phyloP scores from a whole-genome alignment of 345 rosid species.

The Sisymbrium altissimum region DNA sequence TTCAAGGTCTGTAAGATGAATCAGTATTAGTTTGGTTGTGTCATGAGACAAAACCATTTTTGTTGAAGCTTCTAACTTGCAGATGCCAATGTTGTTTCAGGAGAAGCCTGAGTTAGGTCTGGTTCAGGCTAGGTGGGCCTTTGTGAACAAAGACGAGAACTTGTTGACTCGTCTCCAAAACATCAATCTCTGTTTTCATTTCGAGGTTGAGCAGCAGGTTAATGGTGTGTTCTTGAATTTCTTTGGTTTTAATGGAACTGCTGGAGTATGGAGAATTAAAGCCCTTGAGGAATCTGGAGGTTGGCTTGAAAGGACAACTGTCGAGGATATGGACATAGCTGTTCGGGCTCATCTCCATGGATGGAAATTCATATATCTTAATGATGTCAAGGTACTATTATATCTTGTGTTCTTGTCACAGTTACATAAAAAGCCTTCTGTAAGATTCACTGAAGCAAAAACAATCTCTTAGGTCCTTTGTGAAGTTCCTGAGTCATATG shows the following conservation, averaged over 20 bases:
- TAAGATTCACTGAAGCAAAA: neutral
- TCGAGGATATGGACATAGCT: conserved; percentile 87
- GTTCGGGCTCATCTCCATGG: conserved; percentile 88
- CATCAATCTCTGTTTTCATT: conserved; percentile 74
- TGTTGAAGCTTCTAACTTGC: neutral
- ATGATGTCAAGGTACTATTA: conserved; percentile 64
- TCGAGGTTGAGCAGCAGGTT: conserved; percentile 84
- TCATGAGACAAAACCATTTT: neutral
- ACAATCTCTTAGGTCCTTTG: conserved; percentile 56
- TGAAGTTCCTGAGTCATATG: conserved; percentile 84
- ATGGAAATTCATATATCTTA: conserved; percentile 77
- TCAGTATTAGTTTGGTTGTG: neutral
- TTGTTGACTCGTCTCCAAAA: conserved; percentile 80
- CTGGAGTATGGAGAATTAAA: conserved; percentile 83
- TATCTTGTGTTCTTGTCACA: neutral
- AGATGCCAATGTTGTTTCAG: conserved; percentile 37
- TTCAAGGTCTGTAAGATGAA: conserved; percentile 52
- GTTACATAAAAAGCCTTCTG: neutral
- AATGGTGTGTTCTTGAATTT: conserved; percentile 71
- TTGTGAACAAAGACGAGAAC: conserved; percentile 82
- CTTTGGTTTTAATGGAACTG: conserved; percentile 91
- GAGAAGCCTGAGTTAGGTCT: conserved; percentile 62
- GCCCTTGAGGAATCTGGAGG: conserved; percentile 87
- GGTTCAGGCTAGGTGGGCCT: conserved; percentile 83
- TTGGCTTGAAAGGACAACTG: conserved; percentile 91